Evolutionary conservation across 306 rosid genomes (phyloP).

Genomic region (Ammopiptanthus mongolicus): DNA sequence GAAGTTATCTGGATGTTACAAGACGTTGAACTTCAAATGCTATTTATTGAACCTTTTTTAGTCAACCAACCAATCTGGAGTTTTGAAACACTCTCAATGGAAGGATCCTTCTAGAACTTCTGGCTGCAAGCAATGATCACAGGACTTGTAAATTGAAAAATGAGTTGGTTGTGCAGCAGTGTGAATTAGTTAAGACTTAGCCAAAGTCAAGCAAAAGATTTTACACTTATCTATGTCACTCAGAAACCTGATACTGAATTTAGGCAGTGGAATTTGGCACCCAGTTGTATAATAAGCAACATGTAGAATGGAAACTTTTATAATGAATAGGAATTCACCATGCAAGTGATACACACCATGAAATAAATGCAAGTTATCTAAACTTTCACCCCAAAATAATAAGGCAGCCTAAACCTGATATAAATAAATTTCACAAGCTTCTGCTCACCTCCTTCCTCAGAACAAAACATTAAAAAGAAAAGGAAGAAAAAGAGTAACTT

Average conservation of each 20-base stretch:
- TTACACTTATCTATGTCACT: neutral
- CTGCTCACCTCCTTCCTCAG: neutral
- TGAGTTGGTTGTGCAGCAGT: neutral
- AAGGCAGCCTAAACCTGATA: neutral
- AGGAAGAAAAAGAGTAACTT: conserved; percentile 30
- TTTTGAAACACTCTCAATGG: neutral
- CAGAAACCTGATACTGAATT: neutral
- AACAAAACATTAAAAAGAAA: neutral
- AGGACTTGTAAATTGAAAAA: neutral
- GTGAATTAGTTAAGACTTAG: neutral
- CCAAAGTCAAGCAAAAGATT: neutral
- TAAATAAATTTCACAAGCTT: neutral
- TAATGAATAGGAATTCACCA: neutral
- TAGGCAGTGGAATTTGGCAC: neutral
- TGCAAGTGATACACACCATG: neutral
- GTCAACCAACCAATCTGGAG: neutral
- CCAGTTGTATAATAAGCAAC: neutral
- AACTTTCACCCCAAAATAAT: neutral
- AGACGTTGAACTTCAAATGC: conserved; percentile 12
- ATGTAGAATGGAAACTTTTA: neutral
- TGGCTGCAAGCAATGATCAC: neutral
- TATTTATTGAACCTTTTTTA: neutral
- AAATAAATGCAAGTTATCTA: neutral
- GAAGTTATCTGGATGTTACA: neutral
- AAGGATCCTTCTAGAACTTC: neutral